Evolutionary conservation across 1,284 basidiomycete genomes (phyloP).

Genomic region (Ceratobasidium sp.): DNA sequence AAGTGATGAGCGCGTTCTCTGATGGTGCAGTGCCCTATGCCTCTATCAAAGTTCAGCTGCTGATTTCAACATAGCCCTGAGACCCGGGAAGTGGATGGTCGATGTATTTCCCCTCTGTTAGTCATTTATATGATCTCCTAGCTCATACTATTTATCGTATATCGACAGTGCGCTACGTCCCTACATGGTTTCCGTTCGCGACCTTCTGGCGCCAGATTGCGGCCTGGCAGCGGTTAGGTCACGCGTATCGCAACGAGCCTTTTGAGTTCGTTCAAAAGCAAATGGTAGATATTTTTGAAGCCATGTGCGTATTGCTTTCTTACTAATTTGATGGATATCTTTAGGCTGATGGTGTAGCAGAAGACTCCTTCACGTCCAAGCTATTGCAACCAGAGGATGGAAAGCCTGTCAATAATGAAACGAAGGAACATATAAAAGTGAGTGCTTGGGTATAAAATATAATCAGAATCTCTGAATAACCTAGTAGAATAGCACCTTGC

Average conservation of each 20-base stretch:
- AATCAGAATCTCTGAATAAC: too few species aligned
- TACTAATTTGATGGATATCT: too few species aligned
- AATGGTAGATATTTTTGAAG: constrained; percentile 49
- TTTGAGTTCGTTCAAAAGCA: constrained; percentile 54
- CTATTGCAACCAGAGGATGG: constrained; percentile 19
- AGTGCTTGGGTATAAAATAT: too few species aligned
- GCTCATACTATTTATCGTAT: not conserved
- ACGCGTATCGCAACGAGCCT: constrained; percentile 53
- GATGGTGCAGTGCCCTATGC: constrained; percentile 1
- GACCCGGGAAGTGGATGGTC: constrained; percentile 18
- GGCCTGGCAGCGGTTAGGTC: constrained; percentile 50
- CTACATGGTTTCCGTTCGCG: constrained; percentile 56
- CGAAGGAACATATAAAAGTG: constrained; percentile 10
- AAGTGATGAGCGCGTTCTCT: constrained; percentile 14
- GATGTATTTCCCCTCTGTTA: constrained; percentile 16
- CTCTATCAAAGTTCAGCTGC: not conserved
- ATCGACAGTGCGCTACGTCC: constrained; percentile 54
- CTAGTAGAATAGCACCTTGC: constrained; percentile 11
- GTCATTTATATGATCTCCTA: not conserved
- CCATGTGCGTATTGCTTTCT: too few species aligned
- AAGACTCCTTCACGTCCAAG: constrained; percentile 12
- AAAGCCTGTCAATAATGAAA: not conserved
- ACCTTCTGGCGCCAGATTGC: constrained; percentile 54
- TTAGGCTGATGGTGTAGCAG: constrained; percentile 3
- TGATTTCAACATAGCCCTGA: constrained; percentile 8